Evolutionary conservation across 176 grass and related monocot species (phyloP).

Genomic region (Hyparrhenia diplandra): DNA sequence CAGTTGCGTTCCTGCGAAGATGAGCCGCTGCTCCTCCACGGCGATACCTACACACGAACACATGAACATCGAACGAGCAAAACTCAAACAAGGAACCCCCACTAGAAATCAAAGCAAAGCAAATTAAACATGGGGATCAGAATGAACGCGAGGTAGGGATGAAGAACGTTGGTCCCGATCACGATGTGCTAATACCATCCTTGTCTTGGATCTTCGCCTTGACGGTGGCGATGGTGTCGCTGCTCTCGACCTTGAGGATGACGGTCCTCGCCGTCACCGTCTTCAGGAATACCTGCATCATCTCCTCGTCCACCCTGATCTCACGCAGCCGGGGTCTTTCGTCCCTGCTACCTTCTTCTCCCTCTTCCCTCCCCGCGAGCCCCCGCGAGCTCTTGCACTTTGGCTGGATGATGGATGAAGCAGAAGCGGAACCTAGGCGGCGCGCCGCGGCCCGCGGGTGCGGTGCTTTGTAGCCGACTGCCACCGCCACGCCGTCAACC

Average conservation of each 20-base stretch:
- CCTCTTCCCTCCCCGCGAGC: neutral
- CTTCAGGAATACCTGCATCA: constrained; percentile 51
- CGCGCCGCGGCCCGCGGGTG: neutral
- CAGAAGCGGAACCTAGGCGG: neutral
- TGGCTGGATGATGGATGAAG: neutral
- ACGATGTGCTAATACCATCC: constrained; percentile 20
- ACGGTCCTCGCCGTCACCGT: constrained; percentile 57
- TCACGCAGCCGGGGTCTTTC: neutral
- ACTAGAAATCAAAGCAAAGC: too few species aligned
- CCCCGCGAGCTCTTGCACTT: neutral
- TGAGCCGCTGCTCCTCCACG: constrained; percentile 50
- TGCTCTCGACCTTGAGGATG: constrained; percentile 63
- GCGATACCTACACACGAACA: neutral
- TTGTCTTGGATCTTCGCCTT: constrained; percentile 70
- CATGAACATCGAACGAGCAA: neutral
- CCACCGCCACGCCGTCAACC: neutral
- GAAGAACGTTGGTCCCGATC: neutral
- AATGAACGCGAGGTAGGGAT: neutral
- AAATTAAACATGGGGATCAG: neutral
- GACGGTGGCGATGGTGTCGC: constrained; percentile 64
- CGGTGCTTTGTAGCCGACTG: neutral
- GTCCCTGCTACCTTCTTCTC: neutral
- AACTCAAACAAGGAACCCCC: neutral
- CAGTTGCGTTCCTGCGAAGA: constrained; percentile 45
- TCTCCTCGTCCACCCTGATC: neutral